Evolutionary conservation across 2,329 filamentous ascomycete species (phyloP), one percentile per base, ranked within the genome.

Genomic region (Berkeleyomyces rouxiae): DNA sequence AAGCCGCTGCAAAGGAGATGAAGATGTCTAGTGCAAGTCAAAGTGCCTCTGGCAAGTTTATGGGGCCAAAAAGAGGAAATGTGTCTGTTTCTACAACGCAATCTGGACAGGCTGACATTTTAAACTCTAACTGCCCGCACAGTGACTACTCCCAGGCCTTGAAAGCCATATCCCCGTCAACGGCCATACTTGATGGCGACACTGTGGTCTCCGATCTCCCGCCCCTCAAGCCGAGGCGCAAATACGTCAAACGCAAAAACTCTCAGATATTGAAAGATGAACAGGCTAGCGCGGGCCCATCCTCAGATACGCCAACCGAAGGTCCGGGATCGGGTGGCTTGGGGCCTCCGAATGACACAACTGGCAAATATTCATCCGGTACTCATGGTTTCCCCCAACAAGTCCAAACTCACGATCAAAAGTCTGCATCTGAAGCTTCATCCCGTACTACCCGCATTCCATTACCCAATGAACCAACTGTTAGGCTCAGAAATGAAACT

Each of bases 191-290:
- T n/a, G 31, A 7, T 33, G 37, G n/a, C 49, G n/a, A 10, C 49
- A 7, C 37, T 7, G 6, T 33, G 2, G 13, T 4, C n/a, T 7
- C 13, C 11, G 10, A 53, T 37, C 49, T 53, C 37, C 49, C 49
- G 33, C 11, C 36, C 31, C 49, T 55, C 7, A 61, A 58, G 16
- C 58, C 49, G 11, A 64, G 58, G 16, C 62, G 62, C 42, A 61
- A 61, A 39, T 61, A 55, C n/a, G 42, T 53, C 2, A 58, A 46
- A 51, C 58, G 62, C 40, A 64, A 64, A 13, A 51, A 53, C 31
- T 40, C 58, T 9, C 16, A 46, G 33, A n/a, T 11, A 37, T 13
- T 33, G 6, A 10, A n/a, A n/a, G 7, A 13, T 23, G 9, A 53
- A 11, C 13, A 11, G 49, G 13, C 49, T 53, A 53, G 43, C 16